phyloP scores from a whole-genome alignment of 495 filamentous ascomycete genomes.

The Penicillium fimorum region DNA sequence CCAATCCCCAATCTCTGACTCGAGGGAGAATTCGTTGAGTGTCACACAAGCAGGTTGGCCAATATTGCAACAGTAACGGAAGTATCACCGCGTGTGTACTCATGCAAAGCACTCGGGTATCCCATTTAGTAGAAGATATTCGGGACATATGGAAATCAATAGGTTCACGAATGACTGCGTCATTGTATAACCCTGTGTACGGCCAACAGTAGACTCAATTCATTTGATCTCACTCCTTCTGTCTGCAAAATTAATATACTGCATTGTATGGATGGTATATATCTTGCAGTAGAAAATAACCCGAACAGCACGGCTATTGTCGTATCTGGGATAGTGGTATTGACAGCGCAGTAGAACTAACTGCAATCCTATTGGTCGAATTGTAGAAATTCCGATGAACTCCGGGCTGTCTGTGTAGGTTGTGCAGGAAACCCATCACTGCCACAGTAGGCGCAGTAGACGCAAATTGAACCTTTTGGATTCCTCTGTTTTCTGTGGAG shows the following conservation, averaged over 20 bases:
- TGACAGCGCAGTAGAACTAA: not conserved
- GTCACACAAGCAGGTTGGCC: constrained; percentile 22
- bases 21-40: constrained; percentile 6
- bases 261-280: not conserved
- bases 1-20: constrained; percentile 7
- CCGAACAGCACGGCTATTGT: not conserved
- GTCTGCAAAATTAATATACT: not conserved
- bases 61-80: constrained; percentile 27
- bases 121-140: not conserved
- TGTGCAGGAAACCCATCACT: not conserved
- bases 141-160: not conserved
- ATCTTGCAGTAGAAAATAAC: not conserved
- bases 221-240: not conserved
- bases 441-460: not conserved
- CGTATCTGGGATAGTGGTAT: not conserved
- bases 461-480: not conserved
- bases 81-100: constrained; percentile 5
- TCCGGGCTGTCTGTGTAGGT: constrained; percentile 2
- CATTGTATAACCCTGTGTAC: constrained; percentile 6
- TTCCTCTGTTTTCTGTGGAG: not conserved
- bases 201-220: not conserved
- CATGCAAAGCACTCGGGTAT: constrained; percentile 1
- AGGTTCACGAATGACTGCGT: not conserved
- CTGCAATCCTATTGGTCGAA: not conserved
- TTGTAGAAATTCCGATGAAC: not conserved